phyloP scores from a whole-genome alignment of 1,139 yeast species.

The Spencermartinsiella ligniputridi region DNA sequence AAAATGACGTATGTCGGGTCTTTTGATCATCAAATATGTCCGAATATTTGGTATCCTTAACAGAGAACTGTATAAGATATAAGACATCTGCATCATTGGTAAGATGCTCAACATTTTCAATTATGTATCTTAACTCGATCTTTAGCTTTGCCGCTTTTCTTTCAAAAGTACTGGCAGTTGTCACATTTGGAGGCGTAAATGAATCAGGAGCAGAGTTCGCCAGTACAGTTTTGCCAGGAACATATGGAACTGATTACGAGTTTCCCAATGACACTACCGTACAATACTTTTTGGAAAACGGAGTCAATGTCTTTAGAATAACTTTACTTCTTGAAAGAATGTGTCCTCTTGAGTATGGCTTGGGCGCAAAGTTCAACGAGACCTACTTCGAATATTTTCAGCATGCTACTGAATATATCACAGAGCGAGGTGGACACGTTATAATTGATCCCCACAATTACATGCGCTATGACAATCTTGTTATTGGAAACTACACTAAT shows the following conservation, averaged over 20 bases:
- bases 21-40: too few species aligned
- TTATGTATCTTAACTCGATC: neutral
- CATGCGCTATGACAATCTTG: slow-evolving; percentile 3
- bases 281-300: slow-evolving; percentile 2
- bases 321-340: slow-evolving; percentile 3
- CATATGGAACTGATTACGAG: neutral
- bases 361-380: slow-evolving; percentile 3
- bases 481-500: slow-evolving; percentile 3
- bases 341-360: slow-evolving; percentile 2
- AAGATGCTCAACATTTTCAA: too few species aligned
- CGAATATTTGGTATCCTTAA: too few species aligned
- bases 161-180: neutral
- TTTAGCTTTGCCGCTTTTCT: neutral
- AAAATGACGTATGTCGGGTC: too few species aligned
- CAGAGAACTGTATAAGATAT: too few species aligned
- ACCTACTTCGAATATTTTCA: slow-evolving; percentile 2
- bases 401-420: slow-evolving; percentile 1
- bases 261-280: slow-evolving; percentile 1
- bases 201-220: slow-evolving; percentile 2
- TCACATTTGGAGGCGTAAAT: slow-evolving; percentile 4
- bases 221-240: neutral
- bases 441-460: slow-evolving; percentile 9
- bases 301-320: slow-evolving; percentile 1
- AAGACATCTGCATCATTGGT: too few species aligned
- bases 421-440: slow-evolving; percentile 1